A percentile compares a stretch with the other conserved stretches of the same genome.
phyloP scores from a whole-genome alignment of 257 asterid species.

The Scutellaria galericulata region DNA sequence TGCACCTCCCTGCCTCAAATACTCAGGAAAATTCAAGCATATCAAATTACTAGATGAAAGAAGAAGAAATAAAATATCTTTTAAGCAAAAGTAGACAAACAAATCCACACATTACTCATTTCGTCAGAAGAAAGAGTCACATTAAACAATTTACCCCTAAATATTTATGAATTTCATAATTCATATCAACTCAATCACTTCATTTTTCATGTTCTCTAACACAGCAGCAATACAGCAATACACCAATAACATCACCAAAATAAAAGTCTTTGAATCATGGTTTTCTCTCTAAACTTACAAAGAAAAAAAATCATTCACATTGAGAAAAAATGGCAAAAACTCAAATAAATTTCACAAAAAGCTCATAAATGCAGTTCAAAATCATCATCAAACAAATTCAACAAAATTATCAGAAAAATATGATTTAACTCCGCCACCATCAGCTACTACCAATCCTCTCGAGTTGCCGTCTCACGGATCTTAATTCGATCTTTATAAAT shows the following conservation, averaged over 20 bases:
- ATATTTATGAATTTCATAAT: slow-evolving; percentile 7
- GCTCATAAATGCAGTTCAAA: slow-evolving; percentile 3
- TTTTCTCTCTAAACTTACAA: not conserved
- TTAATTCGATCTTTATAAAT: not conserved
- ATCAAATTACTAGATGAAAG: not conserved
- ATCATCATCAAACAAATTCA: slow-evolving; percentile 20
- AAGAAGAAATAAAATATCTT: not conserved
- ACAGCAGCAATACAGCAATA: not conserved
- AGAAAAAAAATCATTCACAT: not conserved
- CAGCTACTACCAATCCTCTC: not conserved
- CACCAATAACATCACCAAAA: slow-evolving; percentile 10
- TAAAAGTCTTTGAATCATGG: not conserved
- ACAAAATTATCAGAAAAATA: not conserved
- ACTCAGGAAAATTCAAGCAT: not conserved
- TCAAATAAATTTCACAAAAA: not conserved
- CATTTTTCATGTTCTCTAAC: not conserved
- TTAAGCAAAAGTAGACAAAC: not conserved
- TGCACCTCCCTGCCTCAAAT: not conserved
- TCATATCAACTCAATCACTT: slow-evolving; percentile 6
- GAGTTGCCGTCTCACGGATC: not conserved
- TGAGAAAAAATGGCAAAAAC: not conserved
- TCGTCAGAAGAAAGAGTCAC: not conserved
- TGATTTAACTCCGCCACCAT: not conserved
- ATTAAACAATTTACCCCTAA: not conserved
- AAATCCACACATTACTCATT: slow-evolving; percentile 7